phyloP scores from a whole-genome alignment of 2,329 filamentous ascomycete species.

The Drechslerella stenobrocha region DNA sequence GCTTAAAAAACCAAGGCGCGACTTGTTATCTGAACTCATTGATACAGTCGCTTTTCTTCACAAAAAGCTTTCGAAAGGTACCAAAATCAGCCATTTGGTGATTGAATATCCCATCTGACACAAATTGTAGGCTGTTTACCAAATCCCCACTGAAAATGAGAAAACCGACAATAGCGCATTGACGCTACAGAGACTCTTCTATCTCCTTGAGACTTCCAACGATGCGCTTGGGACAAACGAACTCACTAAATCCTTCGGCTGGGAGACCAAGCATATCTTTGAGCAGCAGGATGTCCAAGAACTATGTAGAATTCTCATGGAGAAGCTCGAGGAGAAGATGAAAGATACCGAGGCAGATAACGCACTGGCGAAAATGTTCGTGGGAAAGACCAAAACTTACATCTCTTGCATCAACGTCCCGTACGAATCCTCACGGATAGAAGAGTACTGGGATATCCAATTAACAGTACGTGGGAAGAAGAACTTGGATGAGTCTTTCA shows the following conservation, averaged over 20 bases:
- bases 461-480: slow-evolving; percentile 94
- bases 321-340: slow-evolving; percentile 96
- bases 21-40: slow-evolving; percentile 87
- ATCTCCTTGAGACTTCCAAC: slow-evolving; percentile 85
- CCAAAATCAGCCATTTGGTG: background rate
- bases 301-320: slow-evolving; percentile 93
- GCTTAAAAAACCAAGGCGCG: slow-evolving; percentile 93
- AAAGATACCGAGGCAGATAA: slow-evolving; percentile 92
- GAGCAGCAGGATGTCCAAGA: slow-evolving; percentile 99
- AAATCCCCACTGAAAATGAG: slow-evolving; percentile 89
- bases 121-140: slow-evolving; percentile 75
- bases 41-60: slow-evolving; percentile 81
- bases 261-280: slow-evolving; percentile 97
- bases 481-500: slow-evolving; percentile 89
- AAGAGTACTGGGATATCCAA: slow-evolving; percentile 99
- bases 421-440: slow-evolving; percentile 91
- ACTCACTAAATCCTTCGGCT: slow-evolving; percentile 93
- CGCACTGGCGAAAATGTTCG: slow-evolving; percentile 85
- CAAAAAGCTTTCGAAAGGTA: slow-evolving; percentile 90
- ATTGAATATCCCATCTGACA: slow-evolving; percentile 9
- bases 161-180: slow-evolving; percentile 86
- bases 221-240: slow-evolving; percentile 86
- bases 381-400: slow-evolving; percentile 97
- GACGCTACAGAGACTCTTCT: slow-evolving; percentile 89
- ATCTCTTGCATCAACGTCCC: slow-evolving; percentile 98